Conservation (phyloP, 2,329 filamentous ascomycete species). For the Bertia moriformis region DNA sequence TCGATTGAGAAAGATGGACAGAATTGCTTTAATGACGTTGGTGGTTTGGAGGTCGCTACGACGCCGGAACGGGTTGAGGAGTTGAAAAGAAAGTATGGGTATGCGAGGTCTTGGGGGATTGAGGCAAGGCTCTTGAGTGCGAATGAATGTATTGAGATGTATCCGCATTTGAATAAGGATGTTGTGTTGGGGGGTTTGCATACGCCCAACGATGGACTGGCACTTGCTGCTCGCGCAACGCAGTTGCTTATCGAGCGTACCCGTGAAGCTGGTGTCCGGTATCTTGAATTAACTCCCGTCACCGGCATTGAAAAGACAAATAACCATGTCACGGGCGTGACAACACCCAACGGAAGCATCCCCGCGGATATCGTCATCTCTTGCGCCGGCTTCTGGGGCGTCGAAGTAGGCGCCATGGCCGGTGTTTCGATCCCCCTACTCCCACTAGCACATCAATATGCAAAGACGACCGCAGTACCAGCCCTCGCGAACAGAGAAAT, state of each 20-base stretch:
- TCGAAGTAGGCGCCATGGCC: conserved; percentile 47
- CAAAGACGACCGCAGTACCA: conserved; percentile 39
- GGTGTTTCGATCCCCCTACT: conserved; percentile 40
- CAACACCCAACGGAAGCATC: conserved; percentile 28
- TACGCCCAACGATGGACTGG: conserved; percentile 45
- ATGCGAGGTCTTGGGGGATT: conserved; percentile 45
- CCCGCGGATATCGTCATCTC: conserved; percentile 46
- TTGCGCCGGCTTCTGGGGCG: conserved; percentile 53
- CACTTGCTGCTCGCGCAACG: conserved; percentile 43
- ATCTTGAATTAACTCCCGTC: conserved; percentile 38
- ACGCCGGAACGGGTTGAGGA: conserved; percentile 42
- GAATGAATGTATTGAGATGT: conserved; percentile 34
- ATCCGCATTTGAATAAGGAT: conserved; percentile 36
- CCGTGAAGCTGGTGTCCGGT: conserved; percentile 38
- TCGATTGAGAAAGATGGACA: conserved; percentile 31
- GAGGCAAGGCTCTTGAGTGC: conserved; percentile 32
- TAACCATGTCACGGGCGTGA: conserved; percentile 38
- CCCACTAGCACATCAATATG: conserved; percentile 49
- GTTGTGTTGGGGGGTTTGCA: conserved; percentile 41
- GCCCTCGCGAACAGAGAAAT: conserved; percentile 22
- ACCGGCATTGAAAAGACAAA: conserved; percentile 35
- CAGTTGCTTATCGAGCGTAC: conserved; percentile 45
- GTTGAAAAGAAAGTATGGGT: conserved; percentile 47
- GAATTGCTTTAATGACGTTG: conserved; percentile 46
- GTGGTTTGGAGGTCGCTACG: conserved; percentile 47